Evolutionary conservation across 345 rosid species (phyloP), one percentile per base, ranked within the genome.

Genomic region (Lenwebbia sp.): DNA sequence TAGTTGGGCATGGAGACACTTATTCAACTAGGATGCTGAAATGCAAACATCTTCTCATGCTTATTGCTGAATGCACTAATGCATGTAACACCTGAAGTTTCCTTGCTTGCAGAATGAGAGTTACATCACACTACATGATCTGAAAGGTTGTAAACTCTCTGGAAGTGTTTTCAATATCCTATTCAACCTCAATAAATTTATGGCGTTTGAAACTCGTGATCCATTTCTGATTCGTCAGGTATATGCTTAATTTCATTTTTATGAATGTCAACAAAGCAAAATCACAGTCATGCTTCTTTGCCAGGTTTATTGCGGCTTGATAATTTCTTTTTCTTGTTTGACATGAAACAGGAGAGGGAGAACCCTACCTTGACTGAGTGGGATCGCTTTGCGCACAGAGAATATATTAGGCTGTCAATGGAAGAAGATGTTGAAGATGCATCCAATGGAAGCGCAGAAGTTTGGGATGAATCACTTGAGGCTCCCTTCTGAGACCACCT

Each of bases 201-300:
- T 96, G 96, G 98, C 99, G 83, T 96, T 96, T 83, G 99, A 96
- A 90, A 94, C 97, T 9, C 99, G 99, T 26, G 99, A 96, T 86
- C 99, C 99, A 28, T 96, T 96, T 92, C 95, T 95, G 86, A 96
- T 96, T 83, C 98, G 99, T 83, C 99, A 96, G 99, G 99, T 96
- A 91, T 33, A 62, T 54, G 74, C 12, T 52, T 33, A 37, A 50
- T 85, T 44, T 17, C 58, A 33, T 58, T 85, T 82, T 54, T 62
- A 83, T 75, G 52, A 25, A 33, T 41, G 17, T 28, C 19, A 6
- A 13, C 5, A 13, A n/a, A 2, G 50, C 47, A 83, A 26, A 30
- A 74, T 76, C 26, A 44, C n/a, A 14, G 60, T 49, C 26, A 33
- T 70, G 83, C 55, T 82, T 28, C 54, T 49, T 44, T n/a, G 52